Evolutionary conservation across 1,284 basidiomycete genomes (phyloP).

Genomic region (Mycosarcoma maydis): DNA sequence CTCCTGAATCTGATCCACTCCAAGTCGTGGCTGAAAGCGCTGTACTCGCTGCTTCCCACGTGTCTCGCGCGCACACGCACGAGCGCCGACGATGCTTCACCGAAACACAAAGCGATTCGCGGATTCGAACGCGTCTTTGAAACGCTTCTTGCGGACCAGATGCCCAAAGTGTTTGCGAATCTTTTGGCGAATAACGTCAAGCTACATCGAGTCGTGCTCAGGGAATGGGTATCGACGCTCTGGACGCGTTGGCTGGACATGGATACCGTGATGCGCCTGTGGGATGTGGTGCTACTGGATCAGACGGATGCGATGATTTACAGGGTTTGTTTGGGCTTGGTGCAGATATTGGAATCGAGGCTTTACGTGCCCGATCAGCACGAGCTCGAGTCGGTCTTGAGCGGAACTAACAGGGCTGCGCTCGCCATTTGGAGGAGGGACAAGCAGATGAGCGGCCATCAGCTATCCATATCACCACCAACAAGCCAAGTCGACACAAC

Average conservation of each 20-base stretch:
- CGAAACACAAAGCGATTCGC: conserved; percentile 38
- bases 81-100: conserved; percentile 10
- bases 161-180: conserved; percentile 81
- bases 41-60: conserved; percentile 54
- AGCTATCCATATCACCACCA: neutral
- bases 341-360: conserved; percentile 55
- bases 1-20: conserved; percentile 78
- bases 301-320: conserved; percentile 57
- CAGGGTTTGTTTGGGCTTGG: conserved; percentile 54
- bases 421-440: conserved; percentile 56
- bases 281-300: conserved; percentile 61
- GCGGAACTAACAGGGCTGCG: conserved; percentile 53
- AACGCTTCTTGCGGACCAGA: conserved; percentile 86
- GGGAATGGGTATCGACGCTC: conserved; percentile 52
- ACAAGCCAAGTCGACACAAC: too few species aligned
- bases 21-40: conserved; percentile 57
- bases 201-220: conserved; percentile 40
- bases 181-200: conserved; percentile 50
- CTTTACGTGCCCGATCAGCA: conserved; percentile 56
- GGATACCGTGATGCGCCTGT: conserved; percentile 57
- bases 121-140: conserved; percentile 80
- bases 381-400: conserved; percentile 51
- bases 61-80: conserved; percentile 10
- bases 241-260: conserved; percentile 57
- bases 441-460: conserved; percentile 18